These are phyloP conservation scores for Chaetomiaceae sp. DNA, from an alignment of 2,329 filamentous ascomycete genomes.

Conservation along the genomic window DNA sequence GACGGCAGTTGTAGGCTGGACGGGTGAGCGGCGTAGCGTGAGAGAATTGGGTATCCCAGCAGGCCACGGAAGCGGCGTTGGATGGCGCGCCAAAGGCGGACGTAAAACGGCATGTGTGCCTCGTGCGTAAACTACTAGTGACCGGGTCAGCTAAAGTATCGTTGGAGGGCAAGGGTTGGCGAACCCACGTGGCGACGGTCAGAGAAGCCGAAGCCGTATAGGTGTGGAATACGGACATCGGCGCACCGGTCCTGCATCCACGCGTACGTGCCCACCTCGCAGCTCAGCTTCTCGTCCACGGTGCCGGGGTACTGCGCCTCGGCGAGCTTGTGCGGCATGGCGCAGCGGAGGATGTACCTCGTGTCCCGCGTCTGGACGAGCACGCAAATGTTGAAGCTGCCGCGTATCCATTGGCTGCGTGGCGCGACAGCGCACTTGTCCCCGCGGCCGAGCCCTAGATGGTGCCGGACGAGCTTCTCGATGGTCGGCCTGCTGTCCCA, in stretches of 20 bases:
- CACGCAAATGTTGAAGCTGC: slow-evolving; percentile 35
- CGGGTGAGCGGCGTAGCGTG: slow-evolving; percentile 9
- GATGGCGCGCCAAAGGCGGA: slow-evolving; percentile 2
- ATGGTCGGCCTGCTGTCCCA: no score
- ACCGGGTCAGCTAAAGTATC: neutral
- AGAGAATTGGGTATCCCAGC: slow-evolving; percentile 7
- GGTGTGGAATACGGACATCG: slow-evolving; percentile 1
- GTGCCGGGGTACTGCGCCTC: slow-evolving; percentile 36
- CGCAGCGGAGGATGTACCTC: slow-evolving; percentile 28
- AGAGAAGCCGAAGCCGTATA: slow-evolving; percentile 8
- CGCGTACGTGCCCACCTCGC: slow-evolving; percentile 6
- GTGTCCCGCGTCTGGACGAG: slow-evolving; percentile 25
- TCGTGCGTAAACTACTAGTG: slow-evolving; percentile 11
- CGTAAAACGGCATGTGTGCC: slow-evolving; percentile 3
- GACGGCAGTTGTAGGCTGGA: slow-evolving; percentile 23
- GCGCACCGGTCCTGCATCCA: slow-evolving; percentile 6
- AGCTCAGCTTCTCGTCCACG: slow-evolving; percentile 39
- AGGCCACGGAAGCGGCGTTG: neutral
- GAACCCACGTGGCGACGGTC: neutral
- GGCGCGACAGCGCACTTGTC: no score
- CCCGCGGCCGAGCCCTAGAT: no score
- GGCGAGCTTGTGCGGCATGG: slow-evolving; percentile 36
- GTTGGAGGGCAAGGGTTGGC: slow-evolving; percentile 22
- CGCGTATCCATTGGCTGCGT: neutral
- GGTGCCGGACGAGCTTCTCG: no score